A percentile compares a stretch with the other conserved stretches of the same genome.
Conservation (phyloP, 1,284 basidiomycete genomes). For the Puccinia horiana region DNA sequence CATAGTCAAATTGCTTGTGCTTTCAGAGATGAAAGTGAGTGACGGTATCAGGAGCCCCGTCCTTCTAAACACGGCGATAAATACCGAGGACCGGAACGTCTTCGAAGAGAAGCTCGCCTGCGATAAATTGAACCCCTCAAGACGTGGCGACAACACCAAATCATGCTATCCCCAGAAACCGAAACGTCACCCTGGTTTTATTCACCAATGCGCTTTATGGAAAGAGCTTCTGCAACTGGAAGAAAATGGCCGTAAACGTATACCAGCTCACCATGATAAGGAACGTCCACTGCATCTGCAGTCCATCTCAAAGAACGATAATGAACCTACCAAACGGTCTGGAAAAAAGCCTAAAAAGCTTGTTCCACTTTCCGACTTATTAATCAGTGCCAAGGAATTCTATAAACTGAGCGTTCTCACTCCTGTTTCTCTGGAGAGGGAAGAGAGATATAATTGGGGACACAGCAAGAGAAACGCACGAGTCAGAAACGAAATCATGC, state of each 20-base stretch:
- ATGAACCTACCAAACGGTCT: neutral
- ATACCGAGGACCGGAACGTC: no score
- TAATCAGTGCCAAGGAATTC: constrained; percentile 41
- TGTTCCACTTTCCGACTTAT: constrained; percentile 29
- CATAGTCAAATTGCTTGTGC: neutral
- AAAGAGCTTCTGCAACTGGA: neutral
- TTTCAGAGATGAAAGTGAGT: neutral
- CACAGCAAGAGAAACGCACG: constrained; percentile 25
- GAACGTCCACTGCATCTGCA: no score
- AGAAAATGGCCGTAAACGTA: neutral
- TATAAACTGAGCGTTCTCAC: constrained; percentile 14
- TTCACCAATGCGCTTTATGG: neutral
- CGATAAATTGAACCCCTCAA: neutral
- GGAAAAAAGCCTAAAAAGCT: neutral
- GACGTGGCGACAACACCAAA: neutral
- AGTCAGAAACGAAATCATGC: constrained; percentile 11
- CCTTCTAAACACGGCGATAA: neutral
- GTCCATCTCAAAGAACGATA: neutral
- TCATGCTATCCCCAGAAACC: neutral
- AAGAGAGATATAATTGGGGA: constrained; percentile 47
- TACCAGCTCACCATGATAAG: neutral
- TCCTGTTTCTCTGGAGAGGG: constrained; percentile 30
- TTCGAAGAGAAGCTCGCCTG: neutral
- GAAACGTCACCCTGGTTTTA: neutral
- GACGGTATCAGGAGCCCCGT: constrained; percentile 15